Evolutionary conservation across 2,329 filamentous ascomycete species (phyloP), one percentile per base, ranked within the genome.

Genomic region (Claviceps quebecensis): DNA sequence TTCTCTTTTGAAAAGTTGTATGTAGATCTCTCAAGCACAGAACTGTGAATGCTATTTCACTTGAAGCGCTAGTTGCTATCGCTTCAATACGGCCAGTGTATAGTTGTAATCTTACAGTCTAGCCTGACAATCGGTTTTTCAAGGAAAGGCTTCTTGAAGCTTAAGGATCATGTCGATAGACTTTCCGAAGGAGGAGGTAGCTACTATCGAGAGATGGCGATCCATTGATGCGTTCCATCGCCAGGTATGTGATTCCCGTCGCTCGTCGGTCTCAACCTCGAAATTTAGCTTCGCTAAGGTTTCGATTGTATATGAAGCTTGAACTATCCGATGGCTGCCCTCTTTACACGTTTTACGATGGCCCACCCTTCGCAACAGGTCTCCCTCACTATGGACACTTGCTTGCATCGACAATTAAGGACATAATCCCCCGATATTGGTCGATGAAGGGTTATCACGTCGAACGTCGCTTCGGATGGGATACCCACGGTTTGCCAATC

Each of bases 391-490:
- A 76, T 54, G 77, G 77, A 55, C 88, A 95, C 69, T 72, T 95
- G 50, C 76, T 95, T 58, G 86, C 91, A 39, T 95, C 88, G 19
- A 96, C 90, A 48, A 95, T 96, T 72, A 96, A 97, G 69, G 91
- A 96, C 67, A 93, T 95, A 54, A 95, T 97, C 58, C 89, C 91
- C 8, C 77, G 91, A 59, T 97, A 96, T 69, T 96, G 90, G 88
- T 89, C 89, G 49, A 95, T 95, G 90, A 94, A 94, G 66, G 91
- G 91, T 16, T 87, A 83, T 64, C 86, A 95, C 71, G 90, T 96
- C 49, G 87, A 93, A 72, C 80, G 91, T 57, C 80, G 90, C 53
- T 96, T 96, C 59, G 91, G 91, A 50, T 96, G 91, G 91, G 91
- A 96, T 55, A 83, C 90, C 1, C 91, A 96, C 64, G 91, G 91